A percentile compares a stretch with the other conserved stretches of the same genome.
These are phyloP conservation scores for Pseudonitzschia multiseries DNA, from an alignment of 108 stramenopile genomes.

Conservation along the genomic window DNA sequence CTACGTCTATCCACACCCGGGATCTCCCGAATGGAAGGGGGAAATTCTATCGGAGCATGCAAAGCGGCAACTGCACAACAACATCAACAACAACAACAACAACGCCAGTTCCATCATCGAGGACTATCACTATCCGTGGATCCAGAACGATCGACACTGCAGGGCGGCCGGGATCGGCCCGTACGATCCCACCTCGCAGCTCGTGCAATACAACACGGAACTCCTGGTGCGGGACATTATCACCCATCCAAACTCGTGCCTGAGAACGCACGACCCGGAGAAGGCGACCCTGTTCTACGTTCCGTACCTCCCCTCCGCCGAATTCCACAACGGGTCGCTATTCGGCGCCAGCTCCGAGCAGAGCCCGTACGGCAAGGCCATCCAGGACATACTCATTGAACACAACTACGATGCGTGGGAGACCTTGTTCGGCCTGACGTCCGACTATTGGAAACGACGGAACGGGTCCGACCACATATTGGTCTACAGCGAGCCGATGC, in stretches of 20 bases:
- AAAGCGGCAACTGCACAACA: background rate
- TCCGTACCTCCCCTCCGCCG: constrained; percentile 43
- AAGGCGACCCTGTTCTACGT: constrained; percentile 45
- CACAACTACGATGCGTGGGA: constrained; percentile 31
- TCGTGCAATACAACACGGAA: constrained; percentile 40
- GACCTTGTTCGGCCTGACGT: constrained; percentile 34
- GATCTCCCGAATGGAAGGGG: constrained; percentile 38
- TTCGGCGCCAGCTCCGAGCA: constrained; percentile 19
- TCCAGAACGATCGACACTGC: constrained; percentile 28
- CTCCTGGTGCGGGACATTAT: constrained; percentile 42
- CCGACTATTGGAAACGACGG: constrained; percentile 43
- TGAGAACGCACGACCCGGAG: constrained; percentile 42
- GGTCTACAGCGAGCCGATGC: constrained; percentile 42
- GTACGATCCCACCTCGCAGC: constrained; percentile 29
- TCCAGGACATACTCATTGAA: constrained; percentile 27
- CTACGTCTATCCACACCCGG: constrained; percentile 46
- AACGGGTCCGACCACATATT: constrained; percentile 46
- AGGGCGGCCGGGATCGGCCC: constrained; percentile 16
- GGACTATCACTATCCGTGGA: constrained; percentile 39
- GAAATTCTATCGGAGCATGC: constrained; percentile 37
- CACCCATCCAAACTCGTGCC: constrained; percentile 40
- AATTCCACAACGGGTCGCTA: constrained; percentile 39
- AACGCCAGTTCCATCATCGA: too few species aligned
- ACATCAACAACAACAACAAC: background rate
- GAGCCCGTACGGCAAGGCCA: constrained; percentile 38